Evolutionary conservation across 805 yeast genomes (phyloP).

Genomic region (Schwanniomyces vanrijiae): DNA sequence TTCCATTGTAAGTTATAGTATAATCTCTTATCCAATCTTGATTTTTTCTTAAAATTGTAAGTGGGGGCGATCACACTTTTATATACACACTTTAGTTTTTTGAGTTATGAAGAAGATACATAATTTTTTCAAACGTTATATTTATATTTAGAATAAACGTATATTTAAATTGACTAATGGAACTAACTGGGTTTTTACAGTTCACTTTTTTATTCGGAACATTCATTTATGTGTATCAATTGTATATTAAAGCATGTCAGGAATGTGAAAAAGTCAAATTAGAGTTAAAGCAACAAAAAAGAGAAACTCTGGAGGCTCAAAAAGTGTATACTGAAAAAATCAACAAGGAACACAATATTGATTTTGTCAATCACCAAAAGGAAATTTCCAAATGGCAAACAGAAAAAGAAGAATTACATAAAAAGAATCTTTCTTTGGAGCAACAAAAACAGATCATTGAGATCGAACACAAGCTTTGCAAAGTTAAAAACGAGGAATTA

Average conservation of each 20-base stretch:
- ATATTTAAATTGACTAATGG: not conserved
- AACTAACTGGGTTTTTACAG: not conserved
- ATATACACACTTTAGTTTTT: not conserved
- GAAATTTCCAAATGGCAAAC: not conserved
- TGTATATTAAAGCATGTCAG: not conserved
- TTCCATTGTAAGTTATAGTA: slow-evolving; percentile 10
- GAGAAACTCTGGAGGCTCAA: not conserved
- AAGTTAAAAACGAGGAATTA: not conserved
- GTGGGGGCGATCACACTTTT: not conserved
- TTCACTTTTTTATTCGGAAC: not conserved
- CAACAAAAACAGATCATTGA: not conserved
- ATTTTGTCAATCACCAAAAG: not conserved
- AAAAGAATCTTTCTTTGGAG: not conserved
- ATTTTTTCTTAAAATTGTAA: not conserved
- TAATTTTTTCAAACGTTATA: not conserved
- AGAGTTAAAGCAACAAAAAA: not conserved
- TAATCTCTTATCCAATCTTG: not conserved
- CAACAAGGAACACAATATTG: not conserved
- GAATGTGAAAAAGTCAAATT: not conserved
- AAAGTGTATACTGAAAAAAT: not conserved
- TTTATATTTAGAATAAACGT: not conserved
- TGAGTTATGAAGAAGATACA: not conserved
- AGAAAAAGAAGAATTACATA: not conserved
- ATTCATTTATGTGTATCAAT: not conserved
- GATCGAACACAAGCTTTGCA: not conserved